phyloP scores from a whole-genome alignment of 2,329 filamentous ascomycete genomes.

The Fusarium globosum region DNA sequence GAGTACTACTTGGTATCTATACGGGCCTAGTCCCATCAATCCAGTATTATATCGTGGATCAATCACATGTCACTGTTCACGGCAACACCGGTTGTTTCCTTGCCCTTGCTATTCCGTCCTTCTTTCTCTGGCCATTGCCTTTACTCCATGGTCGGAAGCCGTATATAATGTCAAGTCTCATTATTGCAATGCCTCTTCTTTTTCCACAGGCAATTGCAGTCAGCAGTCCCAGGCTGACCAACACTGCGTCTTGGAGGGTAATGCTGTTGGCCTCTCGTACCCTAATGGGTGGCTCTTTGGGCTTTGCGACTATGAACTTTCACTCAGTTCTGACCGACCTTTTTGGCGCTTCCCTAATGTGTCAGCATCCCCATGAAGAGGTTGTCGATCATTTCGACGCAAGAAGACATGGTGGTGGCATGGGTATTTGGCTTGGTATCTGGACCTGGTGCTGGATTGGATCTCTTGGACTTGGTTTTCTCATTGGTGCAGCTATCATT shows the following conservation, averaged over 20 bases:
- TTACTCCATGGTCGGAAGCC: conserved; percentile 81
- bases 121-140: conserved; percentile 79
- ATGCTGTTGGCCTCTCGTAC: conserved; percentile 72
- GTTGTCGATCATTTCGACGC: conserved; percentile 74
- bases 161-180: conserved; percentile 76
- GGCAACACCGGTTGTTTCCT: conserved; percentile 80
- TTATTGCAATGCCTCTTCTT: conserved; percentile 76
- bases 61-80: conserved; percentile 73
- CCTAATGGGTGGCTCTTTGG: conserved; percentile 75
- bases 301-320: conserved; percentile 83
- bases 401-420: conserved; percentile 78
- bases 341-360: conserved; percentile 81
- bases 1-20: conserved; percentile 79
- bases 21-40: conserved; percentile 82
- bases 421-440: conserved; percentile 82
- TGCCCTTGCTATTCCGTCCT: conserved; percentile 75
- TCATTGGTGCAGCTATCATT: conserved; percentile 77
- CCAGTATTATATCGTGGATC: conserved; percentile 79
- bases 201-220: conserved; percentile 80
- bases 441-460: conserved; percentile 84
- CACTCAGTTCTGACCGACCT: conserved; percentile 77
- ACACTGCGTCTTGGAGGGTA: conserved; percentile 65
- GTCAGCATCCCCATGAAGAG: conserved; percentile 77
- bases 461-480: conserved; percentile 77
- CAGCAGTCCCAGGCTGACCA: conserved; percentile 65